A percentile compares a stretch with the other conserved stretches of the same genome.
These are phyloP conservation scores for Tulasnella calospora DNA, from an alignment of 768 basidiomycete species.

Conservation along the genomic window DNA sequence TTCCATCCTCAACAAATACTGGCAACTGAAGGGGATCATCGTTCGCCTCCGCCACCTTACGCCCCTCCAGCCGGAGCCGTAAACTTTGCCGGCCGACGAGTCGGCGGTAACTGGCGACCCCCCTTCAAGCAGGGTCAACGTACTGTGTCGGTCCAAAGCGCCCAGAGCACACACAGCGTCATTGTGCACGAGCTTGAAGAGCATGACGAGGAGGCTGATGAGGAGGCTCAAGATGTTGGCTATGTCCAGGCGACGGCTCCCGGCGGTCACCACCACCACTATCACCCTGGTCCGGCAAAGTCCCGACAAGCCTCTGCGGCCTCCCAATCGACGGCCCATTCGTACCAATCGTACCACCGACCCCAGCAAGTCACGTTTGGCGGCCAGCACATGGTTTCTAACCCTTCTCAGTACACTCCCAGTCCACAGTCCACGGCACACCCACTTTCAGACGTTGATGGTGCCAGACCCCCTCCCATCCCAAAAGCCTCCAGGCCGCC, in stretches of 20 bases:
- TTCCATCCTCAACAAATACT: neutral
- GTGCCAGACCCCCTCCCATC: neutral
- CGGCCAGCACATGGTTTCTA: neutral
- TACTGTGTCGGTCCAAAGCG: neutral
- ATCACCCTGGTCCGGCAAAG: neutral
- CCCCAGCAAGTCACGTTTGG: neutral
- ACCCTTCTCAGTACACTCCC: neutral
- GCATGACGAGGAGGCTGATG: neutral
- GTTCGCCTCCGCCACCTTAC: neutral
- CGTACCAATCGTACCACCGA: neutral
- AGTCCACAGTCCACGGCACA: neutral
- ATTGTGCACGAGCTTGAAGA: neutral
- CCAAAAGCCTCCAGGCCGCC: neutral
- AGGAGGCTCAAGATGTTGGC: neutral
- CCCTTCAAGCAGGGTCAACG: neutral
- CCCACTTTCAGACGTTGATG: neutral
- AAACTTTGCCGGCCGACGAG: constrained; percentile 5
- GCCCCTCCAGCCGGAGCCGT: constrained; percentile 3
- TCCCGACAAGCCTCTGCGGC: neutral
- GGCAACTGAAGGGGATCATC: neutral
- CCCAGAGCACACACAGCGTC: neutral
- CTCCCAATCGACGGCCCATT: neutral
- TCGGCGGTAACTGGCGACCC: constrained; percentile 7
- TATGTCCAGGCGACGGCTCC: neutral
- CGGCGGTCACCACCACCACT: neutral